Evolutionary conservation across 192 early-diverging fungal species (phyloP).

Genomic region (Phycomyces blakesleeanus): DNA sequence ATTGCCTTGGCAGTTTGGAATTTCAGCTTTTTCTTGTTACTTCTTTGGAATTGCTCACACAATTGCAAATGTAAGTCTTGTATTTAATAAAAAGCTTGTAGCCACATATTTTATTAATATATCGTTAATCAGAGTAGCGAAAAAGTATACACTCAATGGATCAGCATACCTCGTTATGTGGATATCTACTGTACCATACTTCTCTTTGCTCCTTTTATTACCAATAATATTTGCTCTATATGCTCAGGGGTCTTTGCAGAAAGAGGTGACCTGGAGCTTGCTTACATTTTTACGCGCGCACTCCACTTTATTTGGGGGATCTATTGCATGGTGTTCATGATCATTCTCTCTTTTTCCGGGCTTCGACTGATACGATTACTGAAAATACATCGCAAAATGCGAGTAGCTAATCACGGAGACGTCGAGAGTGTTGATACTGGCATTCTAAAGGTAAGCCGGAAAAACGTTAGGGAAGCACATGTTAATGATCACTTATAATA

Average conservation of each 20-base stretch:
- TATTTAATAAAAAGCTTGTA: neutral
- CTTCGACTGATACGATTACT: conserved; percentile 14
- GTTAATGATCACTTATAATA: too few species aligned
- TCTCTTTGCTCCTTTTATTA: conserved; percentile 24
- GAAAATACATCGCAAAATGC: neutral
- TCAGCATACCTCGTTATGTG: conserved; percentile 1
- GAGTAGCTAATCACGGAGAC: neutral
- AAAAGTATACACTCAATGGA: conserved; percentile 18
- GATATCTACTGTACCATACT: conserved; percentile 8
- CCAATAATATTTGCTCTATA: conserved; percentile 31
- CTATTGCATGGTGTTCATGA: conserved; percentile 16
- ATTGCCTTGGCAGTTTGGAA: conserved; percentile 33
- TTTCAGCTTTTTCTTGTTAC: conserved; percentile 25
- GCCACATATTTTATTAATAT: neutral
- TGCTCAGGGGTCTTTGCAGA: conserved; percentile 22
- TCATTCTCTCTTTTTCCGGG: conserved; percentile 17
- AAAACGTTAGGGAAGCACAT: too few species aligned
- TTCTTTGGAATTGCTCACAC: conserved; percentile 31
- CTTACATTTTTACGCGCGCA: conserved; percentile 13
- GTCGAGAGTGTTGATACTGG: conserved; percentile 16
- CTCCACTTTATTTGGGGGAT: conserved; percentile 28
- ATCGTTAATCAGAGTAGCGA: conserved; percentile 14
- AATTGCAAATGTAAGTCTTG: conserved; percentile 26
- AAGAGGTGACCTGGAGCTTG: conserved; percentile 5
- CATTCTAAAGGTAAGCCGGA: conserved; percentile 21